A percentile compares a stretch with the other conserved stretches of the same genome.
These are phyloP conservation scores for Auxenochlorella pyrenoidosa DNA, from an alignment of 139 green algal genomes.

Conservation along the genomic window DNA sequence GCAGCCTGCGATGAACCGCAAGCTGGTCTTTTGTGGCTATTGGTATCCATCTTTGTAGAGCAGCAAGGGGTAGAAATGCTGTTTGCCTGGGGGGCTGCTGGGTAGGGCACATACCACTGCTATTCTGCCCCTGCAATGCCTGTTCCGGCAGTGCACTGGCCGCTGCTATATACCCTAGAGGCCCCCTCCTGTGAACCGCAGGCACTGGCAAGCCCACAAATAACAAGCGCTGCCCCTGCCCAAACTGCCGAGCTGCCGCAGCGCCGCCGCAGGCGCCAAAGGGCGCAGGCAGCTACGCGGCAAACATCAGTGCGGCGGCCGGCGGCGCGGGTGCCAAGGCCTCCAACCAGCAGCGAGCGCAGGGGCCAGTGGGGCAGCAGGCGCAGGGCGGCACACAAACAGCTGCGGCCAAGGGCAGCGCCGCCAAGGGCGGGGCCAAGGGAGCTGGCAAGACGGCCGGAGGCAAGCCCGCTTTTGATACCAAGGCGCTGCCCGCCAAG, in stretches of 20 bases:
- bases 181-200: too few relatives aligned
- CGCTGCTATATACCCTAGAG: too few relatives aligned
- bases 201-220: too few relatives aligned
- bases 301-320: background rate
- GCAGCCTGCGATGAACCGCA: too few relatives aligned
- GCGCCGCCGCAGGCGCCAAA: background rate
- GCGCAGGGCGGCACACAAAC: background rate
- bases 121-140: background rate
- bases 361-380: constrained; percentile 1
- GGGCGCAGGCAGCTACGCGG: background rate
- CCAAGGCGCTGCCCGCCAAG: constrained; percentile 15
- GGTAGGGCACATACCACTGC: too few relatives aligned
- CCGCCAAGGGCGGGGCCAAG: background rate
- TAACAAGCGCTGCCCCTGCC: constrained; percentile 33
- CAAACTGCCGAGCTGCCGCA: constrained; percentile 13
- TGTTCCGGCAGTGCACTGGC: too few relatives aligned
- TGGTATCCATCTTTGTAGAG: too few relatives aligned
- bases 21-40: too few relatives aligned
- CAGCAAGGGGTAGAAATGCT: too few relatives aligned
- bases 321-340: background rate
- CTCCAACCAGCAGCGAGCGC: background rate
- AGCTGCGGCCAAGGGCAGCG: background rate
- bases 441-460: background rate
- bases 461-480: background rate
- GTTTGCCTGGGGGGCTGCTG: too few relatives aligned